Evolutionary conservation across 176 grass and related monocot genomes (phyloP).

Genomic region (Rhynchospora breviuscula): DNA sequence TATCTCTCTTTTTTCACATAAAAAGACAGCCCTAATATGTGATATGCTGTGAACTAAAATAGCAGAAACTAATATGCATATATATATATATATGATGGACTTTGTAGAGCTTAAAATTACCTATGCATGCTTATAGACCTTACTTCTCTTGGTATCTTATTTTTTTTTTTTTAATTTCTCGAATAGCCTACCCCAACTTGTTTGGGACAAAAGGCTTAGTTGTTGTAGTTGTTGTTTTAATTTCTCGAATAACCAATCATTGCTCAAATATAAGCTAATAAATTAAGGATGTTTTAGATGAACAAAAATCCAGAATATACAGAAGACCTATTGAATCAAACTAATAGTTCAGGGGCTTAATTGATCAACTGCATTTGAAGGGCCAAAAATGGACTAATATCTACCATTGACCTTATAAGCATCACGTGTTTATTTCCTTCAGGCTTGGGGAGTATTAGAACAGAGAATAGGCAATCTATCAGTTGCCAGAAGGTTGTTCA

Average conservation of each 20-base stretch:
- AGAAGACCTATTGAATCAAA: neutral
- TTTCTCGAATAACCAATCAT: neutral
- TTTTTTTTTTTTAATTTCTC: neutral
- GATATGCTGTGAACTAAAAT: neutral
- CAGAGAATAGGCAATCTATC: slow-evolving; percentile 79
- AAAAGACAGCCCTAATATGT: neutral
- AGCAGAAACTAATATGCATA: neutral
- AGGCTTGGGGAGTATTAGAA: slow-evolving; percentile 97
- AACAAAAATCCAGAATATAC: neutral
- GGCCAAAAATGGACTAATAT: neutral
- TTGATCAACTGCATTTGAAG: neutral
- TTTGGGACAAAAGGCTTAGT: no score
- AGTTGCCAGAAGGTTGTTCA: slow-evolving; percentile 70
- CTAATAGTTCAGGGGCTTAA: neutral
- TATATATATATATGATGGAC: neutral
- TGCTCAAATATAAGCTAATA: neutral
- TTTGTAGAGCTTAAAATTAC: neutral
- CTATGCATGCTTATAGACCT: neutral
- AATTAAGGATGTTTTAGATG: neutral
- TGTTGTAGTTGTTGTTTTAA: no score
- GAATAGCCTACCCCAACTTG: no score
- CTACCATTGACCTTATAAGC: neutral
- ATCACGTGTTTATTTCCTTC: neutral
- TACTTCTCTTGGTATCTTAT: neutral
- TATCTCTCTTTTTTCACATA: neutral